Conservation (phyloP, 2,329 filamentous ascomycete genomes). For the Aurifilum marmelostoma region DNA sequence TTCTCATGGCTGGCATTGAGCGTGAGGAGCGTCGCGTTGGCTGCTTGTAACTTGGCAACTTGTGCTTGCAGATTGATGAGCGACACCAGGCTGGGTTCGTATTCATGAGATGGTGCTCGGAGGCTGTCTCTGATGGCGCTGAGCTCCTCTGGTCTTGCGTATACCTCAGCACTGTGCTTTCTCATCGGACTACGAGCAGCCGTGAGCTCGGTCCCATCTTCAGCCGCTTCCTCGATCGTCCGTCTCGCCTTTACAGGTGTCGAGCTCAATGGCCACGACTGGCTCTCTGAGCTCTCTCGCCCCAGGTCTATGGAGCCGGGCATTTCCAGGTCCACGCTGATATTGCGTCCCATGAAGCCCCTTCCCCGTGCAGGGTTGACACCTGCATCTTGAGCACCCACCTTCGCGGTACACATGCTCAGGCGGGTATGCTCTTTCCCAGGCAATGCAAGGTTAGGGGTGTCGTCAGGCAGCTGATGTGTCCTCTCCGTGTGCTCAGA, state of each 20-base stretch:
- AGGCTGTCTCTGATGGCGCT: background rate
- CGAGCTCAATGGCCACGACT: slow-evolving; percentile 5
- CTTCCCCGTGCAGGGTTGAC: background rate
- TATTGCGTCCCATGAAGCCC: background rate
- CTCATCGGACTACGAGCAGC: too few relatives aligned
- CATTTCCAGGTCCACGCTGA: background rate
- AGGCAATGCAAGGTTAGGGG: background rate
- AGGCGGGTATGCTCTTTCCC: background rate
- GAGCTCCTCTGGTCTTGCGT: background rate
- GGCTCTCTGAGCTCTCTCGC: background rate
- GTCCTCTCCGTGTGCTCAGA: background rate
- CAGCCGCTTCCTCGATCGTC: background rate
- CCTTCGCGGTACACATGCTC: background rate
- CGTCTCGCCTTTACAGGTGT: background rate
- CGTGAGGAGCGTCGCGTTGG: slow-evolving; percentile 13
- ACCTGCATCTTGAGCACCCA: background rate
- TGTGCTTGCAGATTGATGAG: background rate
- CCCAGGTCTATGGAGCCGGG: background rate
- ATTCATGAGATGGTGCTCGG: background rate
- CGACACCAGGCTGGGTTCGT: background rate
- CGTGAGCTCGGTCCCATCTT: background rate
- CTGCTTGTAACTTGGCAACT: slow-evolving; percentile 5
- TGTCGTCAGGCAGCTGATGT: background rate
- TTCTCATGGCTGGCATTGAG: slow-evolving; percentile 12
- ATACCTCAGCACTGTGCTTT: background rate